phyloP scores from a whole-genome alignment of 2,329 filamentous ascomycete genomes.

The Orbilia quercus region DNA sequence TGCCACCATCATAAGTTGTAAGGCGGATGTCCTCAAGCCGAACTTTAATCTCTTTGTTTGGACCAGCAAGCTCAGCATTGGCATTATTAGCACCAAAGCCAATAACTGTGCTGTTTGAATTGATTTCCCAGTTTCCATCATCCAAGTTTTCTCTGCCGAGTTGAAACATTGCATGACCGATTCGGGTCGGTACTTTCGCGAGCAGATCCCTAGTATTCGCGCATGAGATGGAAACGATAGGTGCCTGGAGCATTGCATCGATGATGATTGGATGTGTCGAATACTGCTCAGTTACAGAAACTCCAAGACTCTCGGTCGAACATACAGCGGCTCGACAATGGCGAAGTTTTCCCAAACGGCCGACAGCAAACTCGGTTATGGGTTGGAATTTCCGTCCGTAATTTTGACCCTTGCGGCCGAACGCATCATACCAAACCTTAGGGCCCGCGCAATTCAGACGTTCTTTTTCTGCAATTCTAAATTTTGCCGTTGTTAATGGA shows the following conservation, averaged over 20 bases:
- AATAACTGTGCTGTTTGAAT: conserved; percentile 2
- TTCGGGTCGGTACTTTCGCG: conserved; percentile 54
- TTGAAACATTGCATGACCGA: conserved; percentile 23
- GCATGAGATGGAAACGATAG: conserved; percentile 56
- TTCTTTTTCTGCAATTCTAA: conserved; percentile 1
- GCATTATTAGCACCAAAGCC: conserved; percentile 40
- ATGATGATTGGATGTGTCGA: conserved; percentile 58
- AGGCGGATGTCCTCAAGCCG: conserved; percentile 21
- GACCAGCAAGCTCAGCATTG: conserved; percentile 35
- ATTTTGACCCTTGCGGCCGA: conserved; percentile 51
- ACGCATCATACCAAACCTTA: conserved; percentile 57
- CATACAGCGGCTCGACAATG: conserved; percentile 31
- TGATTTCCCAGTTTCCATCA: conserved; percentile 9
- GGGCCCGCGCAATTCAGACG: not conserved
- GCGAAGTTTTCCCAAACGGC: conserved; percentile 24
- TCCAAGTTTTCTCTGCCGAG: not conserved
- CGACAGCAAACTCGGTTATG: conserved; percentile 45
- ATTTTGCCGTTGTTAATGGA: not conserved
- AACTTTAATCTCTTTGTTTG: conserved; percentile 18
- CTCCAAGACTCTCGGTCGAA: conserved; percentile 39
- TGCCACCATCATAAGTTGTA: conserved; percentile 17
- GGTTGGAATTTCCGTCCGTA: conserved; percentile 58
- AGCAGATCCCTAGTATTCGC: conserved; percentile 46
- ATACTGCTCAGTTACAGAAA: conserved; percentile 50
- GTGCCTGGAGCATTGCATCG: conserved; percentile 58